Conservation (phyloP, 129 eudicot species). For the Rutidosis leptorrhynchoides region DNA sequence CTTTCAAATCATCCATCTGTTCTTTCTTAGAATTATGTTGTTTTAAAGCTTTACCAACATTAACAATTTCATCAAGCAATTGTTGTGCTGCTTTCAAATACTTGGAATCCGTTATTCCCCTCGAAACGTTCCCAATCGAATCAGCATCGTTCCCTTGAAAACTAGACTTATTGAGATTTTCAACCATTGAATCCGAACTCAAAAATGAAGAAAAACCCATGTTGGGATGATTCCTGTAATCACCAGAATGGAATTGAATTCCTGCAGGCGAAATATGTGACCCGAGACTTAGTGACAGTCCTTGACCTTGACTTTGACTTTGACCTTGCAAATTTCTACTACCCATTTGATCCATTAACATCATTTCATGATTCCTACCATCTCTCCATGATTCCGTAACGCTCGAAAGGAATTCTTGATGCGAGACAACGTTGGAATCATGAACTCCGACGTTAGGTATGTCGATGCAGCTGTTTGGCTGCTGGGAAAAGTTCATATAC, state of each 20-base stretch:
- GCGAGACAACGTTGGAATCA: conserved; percentile 45
- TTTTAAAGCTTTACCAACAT: conserved; percentile 58
- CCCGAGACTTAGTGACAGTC: conserved; percentile 65
- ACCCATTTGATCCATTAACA: conserved; percentile 40
- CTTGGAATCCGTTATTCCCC: conserved; percentile 55
- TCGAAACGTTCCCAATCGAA: conserved; percentile 33
- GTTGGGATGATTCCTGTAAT: conserved; percentile 40
- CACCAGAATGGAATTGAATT: conserved; percentile 45
- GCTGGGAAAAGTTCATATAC: conserved; percentile 55
- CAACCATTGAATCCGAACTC: conserved; percentile 25
- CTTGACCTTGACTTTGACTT: conserved; percentile 51
- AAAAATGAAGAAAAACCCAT: conserved; percentile 34
- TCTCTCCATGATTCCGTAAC: conserved; percentile 58
- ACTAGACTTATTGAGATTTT: conserved; percentile 25
- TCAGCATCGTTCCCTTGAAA: conserved; percentile 31
- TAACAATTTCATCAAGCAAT: conserved; percentile 78
- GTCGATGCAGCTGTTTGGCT: conserved; percentile 37
- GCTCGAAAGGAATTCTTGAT: conserved; percentile 52
- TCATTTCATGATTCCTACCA: conserved; percentile 49
- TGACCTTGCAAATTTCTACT: conserved; percentile 39
- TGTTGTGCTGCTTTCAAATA: conserved; percentile 79
- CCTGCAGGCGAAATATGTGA: conserved; percentile 42
- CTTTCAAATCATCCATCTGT: conserved; percentile 35
- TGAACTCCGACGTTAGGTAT: conserved; percentile 40
- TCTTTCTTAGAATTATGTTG: conserved; percentile 48